Percentiles rank a stretch among this genome's conserved stretches.
Evolutionary conservation across 768 basidiomycete genomes (phyloP).

Genomic region (Dendrothele bispora): DNA sequence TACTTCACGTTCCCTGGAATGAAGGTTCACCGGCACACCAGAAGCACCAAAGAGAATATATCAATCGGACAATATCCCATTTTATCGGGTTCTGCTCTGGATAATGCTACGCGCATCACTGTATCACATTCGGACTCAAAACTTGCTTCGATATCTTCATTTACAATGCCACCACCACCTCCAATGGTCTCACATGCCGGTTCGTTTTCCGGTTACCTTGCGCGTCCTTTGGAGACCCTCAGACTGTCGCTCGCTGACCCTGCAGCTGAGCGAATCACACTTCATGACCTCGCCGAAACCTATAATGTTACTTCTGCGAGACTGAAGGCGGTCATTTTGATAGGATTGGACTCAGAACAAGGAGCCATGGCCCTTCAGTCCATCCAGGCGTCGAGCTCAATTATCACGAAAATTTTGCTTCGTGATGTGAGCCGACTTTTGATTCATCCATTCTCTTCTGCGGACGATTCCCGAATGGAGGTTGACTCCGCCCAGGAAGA

Average conservation of each 20-base stretch:
- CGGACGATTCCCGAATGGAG: neutral
- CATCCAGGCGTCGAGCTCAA: slow-evolving; percentile 7
- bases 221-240: slow-evolving; percentile 47
- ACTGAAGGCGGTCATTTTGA: slow-evolving; percentile 29
- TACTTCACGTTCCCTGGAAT: neutral
- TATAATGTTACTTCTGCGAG: slow-evolving; percentile 52
- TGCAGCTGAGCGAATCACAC: slow-evolving; percentile 33
- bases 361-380: slow-evolving; percentile 30
- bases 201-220: slow-evolving; percentile 15
- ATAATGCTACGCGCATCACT: neutral
- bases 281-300: slow-evolving; percentile 62
- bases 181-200: slow-evolving; percentile 8
- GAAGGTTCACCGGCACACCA: neutral
- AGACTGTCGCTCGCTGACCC: slow-evolving; percentile 42
- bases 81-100: neutral
- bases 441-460: slow-evolving; percentile 15
- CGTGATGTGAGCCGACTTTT: slow-evolving; percentile 1
- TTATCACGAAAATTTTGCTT: slow-evolving; percentile 5
- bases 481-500: too few relatives aligned
- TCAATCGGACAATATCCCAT: too few relatives aligned
- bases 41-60: slow-evolving; percentile 1
- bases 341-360: slow-evolving; percentile 15
- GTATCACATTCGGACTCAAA: neutral
- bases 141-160: neutral
- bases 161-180: neutral